A percentile compares a stretch with the other conserved stretches of the same genome.
phyloP scores from a whole-genome alignment of 2,329 filamentous ascomycete genomes.

The Fusarium falciforme region DNA sequence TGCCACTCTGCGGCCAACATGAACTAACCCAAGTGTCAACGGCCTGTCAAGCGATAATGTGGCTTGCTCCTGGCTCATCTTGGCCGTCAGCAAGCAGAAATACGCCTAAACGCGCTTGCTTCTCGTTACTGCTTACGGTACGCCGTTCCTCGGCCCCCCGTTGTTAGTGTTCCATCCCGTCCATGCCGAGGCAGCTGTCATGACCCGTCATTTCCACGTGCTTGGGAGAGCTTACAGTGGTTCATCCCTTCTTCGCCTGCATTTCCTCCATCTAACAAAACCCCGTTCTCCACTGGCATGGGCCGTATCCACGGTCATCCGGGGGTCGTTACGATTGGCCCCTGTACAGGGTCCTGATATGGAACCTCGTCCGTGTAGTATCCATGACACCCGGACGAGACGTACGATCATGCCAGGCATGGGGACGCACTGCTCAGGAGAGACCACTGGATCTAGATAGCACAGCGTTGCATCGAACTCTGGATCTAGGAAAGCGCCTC shows the following conservation, averaged over 20 bases:
- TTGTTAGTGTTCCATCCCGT: constrained; percentile 3
- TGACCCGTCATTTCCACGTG: not conserved
- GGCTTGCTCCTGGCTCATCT: constrained; percentile 11
- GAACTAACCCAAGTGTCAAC: not conserved
- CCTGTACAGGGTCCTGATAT: not conserved
- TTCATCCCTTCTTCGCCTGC: not conserved
- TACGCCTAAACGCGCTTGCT: not conserved
- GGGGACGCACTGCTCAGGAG: not conserved
- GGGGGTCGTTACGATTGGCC: not conserved
- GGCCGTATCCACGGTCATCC: not conserved
- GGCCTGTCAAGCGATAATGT: not conserved
- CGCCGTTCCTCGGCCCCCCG: not conserved
- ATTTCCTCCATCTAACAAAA: not conserved
- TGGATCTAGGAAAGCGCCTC: not conserved
- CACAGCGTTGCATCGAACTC: not conserved
- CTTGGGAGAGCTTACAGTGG: not conserved
- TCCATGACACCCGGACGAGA: not conserved
- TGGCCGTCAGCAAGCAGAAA: not conserved
- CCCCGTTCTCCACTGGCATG: not conserved
- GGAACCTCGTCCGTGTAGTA: not conserved
- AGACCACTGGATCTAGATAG: not conserved
- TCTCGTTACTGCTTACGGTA: not conserved
- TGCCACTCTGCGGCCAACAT: not conserved
- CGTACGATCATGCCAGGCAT: not conserved
- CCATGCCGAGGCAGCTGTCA: constrained; percentile 4